Percentiles rank a stretch among this genome's conserved stretches.
These are phyloP conservation scores for Diaporthe humulicola DNA, from an alignment of 2,329 filamentous ascomycete genomes.

Conservation along the genomic window DNA sequence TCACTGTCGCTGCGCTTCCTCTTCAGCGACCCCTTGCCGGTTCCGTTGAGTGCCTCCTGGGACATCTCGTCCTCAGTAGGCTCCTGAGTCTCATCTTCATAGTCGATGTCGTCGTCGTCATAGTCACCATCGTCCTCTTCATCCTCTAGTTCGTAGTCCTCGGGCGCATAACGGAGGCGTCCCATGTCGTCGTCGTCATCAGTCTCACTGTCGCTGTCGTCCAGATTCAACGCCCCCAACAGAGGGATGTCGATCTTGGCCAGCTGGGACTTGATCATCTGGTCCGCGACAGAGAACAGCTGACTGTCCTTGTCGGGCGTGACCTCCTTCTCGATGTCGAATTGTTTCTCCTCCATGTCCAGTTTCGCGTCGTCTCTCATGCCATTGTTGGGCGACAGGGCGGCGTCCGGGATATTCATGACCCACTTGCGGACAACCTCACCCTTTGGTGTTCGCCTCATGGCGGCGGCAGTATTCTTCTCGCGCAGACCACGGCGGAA, in stretches of 20 bases:
- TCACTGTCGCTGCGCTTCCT: constrained; percentile 39
- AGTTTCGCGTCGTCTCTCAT: constrained; percentile 44
- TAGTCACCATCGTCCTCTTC: constrained; percentile 46
- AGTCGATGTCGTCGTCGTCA: constrained; percentile 46
- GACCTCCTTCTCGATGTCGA: constrained; percentile 56
- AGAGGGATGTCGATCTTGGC: constrained; percentile 60
- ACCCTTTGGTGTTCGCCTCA: constrained; percentile 48
- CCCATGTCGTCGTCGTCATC: constrained; percentile 49
- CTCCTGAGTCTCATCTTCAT: constrained; percentile 46
- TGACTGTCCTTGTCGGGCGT: constrained; percentile 57
- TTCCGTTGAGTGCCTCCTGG: constrained; percentile 42
- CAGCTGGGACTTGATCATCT: constrained; percentile 62
- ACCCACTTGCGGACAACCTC: constrained; percentile 60
- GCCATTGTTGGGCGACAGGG: constrained; percentile 49
- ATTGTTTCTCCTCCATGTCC: constrained; percentile 56
- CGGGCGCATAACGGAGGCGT: constrained; percentile 45
- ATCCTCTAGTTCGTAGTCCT: constrained; percentile 44
- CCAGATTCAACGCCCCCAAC: constrained; percentile 59
- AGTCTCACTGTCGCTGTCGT: constrained; percentile 57
- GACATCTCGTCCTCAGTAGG: constrained; percentile 44
- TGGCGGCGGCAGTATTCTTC: constrained; percentile 43
- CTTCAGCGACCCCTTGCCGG: constrained; percentile 39
- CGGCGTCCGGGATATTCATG: constrained; percentile 53
- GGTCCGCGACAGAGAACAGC: constrained; percentile 59
- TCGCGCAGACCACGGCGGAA: constrained; percentile 57